Evolutionary conservation across 129 eudicot species (phyloP), one percentile per base, ranked within the genome.

Genomic region (Chrysanthemum makinoi): DNA sequence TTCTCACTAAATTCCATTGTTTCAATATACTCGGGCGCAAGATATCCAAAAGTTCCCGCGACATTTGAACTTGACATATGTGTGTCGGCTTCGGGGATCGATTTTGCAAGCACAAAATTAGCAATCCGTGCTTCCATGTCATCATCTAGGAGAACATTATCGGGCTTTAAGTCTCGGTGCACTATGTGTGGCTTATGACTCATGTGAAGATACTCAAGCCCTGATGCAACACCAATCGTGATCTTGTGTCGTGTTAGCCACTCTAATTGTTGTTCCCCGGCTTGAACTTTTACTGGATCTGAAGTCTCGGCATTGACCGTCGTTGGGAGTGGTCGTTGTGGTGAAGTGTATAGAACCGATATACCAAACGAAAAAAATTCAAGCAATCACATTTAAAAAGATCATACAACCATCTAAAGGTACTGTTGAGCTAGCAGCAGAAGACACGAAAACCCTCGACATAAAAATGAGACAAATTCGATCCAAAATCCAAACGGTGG

Each of bases 141-240:
- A 67, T 67, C 72, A 7, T 67, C 59, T 47, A 67, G 57, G 59
- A 67, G 59, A 19, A 67, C 72, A 17, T 67, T 67, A 20, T 44
- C 59, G 14, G 72, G 72, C 72, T 67, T 67, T 13, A 67, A 67
- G 72, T 67, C 59, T 20, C 59, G 72, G 17, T 67, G 72, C 20
- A 67, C 59, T 67, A 67, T 49, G 6, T 59, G 59, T 12, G 72
- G 72, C 13, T 47, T 24, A 2, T 67, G 72, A 49, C 58, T 67
- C 72, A 22, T 48, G 59, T 67, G 72, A 44, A 66, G 72, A 49
- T 67, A 67, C 47, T 67, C 72, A 14, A 67, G 72, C 44, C 72
- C 72, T 2, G 59, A 20, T 15, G 72, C 72, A 13, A 67, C 72
- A 30, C 72, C 72, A 7, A 67, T 2, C 3, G 59, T 59, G 4